These are phyloP conservation scores for Claviceps sp. DNA, from an alignment of 2,329 filamentous ascomycete genomes.

Conservation along the genomic window DNA sequence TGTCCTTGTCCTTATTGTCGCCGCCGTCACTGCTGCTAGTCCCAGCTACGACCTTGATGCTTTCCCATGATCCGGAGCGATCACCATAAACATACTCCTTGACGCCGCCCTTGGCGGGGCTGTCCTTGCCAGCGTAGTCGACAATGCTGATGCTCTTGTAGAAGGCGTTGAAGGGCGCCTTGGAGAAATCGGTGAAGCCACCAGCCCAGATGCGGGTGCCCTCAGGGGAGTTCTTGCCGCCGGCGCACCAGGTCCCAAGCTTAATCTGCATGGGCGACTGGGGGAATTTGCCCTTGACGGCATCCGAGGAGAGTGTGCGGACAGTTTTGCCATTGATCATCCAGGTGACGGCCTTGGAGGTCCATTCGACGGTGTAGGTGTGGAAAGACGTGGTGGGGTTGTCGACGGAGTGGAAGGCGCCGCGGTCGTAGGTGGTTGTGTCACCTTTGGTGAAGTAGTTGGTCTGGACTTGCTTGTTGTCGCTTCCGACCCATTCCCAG, in stretches of 20 bases:
- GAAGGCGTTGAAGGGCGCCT: conserved; percentile 29
- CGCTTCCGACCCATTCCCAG: conserved; percentile 68
- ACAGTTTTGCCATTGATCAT: conserved; percentile 46
- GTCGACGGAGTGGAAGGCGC: conserved; percentile 43
- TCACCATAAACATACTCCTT: conserved; percentile 29
- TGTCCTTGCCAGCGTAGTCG: conserved; percentile 29
- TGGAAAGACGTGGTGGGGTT: conserved; percentile 38
- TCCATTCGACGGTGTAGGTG: conserved; percentile 60
- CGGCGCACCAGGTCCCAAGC: conserved; percentile 54
- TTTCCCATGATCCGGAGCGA: conserved; percentile 26
- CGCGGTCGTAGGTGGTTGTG: conserved; percentile 55
- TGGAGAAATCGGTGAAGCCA: conserved; percentile 34
- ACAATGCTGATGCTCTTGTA: conserved; percentile 31
- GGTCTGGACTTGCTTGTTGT: conserved; percentile 55
- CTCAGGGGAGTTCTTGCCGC: conserved; percentile 40
- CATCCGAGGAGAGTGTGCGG: conserved; percentile 46
- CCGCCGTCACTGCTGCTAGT: conserved; percentile 29
- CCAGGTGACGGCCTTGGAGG: conserved; percentile 49
- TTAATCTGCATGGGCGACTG: conserved; percentile 63
- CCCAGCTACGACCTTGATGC: conserved; percentile 54
- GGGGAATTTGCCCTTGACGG: conserved; percentile 46
- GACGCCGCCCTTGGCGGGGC: conserved; percentile 20
- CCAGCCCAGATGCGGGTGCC: conserved; percentile 64
- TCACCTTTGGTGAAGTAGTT: conserved; percentile 77
- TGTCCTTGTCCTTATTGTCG: conserved; percentile 28